phyloP scores from a whole-genome alignment of 179 eudicot species.

The Patellifolia procumbens region DNA sequence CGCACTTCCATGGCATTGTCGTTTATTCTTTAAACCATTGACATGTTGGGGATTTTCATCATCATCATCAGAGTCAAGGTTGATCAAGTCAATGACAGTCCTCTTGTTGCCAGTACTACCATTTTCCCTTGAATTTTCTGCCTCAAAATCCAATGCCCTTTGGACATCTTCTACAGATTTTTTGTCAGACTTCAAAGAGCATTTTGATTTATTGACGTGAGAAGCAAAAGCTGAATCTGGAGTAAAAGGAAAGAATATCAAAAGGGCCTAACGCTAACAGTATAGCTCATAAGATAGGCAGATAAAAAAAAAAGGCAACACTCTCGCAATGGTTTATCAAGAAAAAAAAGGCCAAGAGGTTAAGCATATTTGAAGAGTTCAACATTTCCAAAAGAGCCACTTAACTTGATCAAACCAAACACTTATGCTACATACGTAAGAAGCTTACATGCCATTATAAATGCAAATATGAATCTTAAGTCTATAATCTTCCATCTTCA shows the following conservation, averaged over 20 bases:
- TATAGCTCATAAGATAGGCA: neutral
- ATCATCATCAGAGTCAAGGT: conserved; percentile 43
- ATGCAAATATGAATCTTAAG: neutral
- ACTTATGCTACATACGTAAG: neutral
- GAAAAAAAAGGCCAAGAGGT: neutral
- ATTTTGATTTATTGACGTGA: neutral
- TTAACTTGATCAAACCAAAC: neutral
- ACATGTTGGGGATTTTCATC: neutral
- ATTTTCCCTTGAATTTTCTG: neutral
- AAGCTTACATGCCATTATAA: neutral
- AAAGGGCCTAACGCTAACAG: too few relatives aligned
- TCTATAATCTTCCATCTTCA: too few relatives aligned
- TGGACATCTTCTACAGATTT: conserved; percentile 1
- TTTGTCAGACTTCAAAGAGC: neutral
- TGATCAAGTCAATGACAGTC: conserved; percentile 7
- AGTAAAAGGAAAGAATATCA: neutral
- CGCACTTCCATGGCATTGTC: neutral
- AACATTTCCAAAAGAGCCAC: too few relatives aligned
- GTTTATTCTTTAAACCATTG: conserved; percentile 3
- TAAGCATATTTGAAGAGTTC: neutral
- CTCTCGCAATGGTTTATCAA: neutral
- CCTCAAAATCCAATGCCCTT: neutral
- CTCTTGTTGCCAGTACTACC: neutral
- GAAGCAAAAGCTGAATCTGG: conserved; percentile 11
- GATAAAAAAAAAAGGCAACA: neutral